Evolutionary conservation across 148 eudicot genomes (phyloP), one percentile per base, ranked within the genome.

Genomic region (Polygonum maritimum): DNA sequence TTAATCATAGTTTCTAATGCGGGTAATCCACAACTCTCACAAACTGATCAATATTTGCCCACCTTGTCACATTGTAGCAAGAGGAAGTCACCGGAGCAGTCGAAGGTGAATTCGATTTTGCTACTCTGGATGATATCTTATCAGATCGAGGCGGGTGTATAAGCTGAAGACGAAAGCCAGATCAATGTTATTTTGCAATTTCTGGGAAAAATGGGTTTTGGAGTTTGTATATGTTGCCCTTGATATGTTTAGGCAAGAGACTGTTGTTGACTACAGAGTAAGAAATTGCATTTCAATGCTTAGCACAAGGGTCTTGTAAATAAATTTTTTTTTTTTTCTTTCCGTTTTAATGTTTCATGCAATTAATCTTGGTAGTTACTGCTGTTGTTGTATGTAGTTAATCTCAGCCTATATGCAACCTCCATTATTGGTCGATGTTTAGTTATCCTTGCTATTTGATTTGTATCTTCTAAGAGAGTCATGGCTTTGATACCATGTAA

Each of bases 61-160:
- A 15, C 18, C 45, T 26, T 26, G 31, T 71, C 33, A 44, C 3
- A 78, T 78, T 83, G 16, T 74, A 78, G 81, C 94, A 89, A 89
- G 92, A 88, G 84, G 94, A 82, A 76, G 92, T 82, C 74, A 54
- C 85, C 26, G 89, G 82, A 35, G 26, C 80, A 7, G 84, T 76
- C 13, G 81, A 80, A 73, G 85, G 79, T 47, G 98, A 91, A 35
- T 93, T 83, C 75, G 84, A 87, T 47, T 85, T 87, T 63, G 94
- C 89, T 79, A 48, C 81, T 58, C 47, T 88, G 80, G 96, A 87
- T 76, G 85, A 91, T 76, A 82, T 91, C 87, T 89, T 5, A 89
- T 77, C 36, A 10, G 18, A 14, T 35, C 10, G 19, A 54, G 26
- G 60, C 26, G 60, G n/a, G 26, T 54, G 60, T 54, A 54, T 54